A percentile compares a stretch with the other conserved stretches of the same genome.
Conservation (phyloP, 2,329 filamentous ascomycete species). For the Cercospora sp. region DNA sequence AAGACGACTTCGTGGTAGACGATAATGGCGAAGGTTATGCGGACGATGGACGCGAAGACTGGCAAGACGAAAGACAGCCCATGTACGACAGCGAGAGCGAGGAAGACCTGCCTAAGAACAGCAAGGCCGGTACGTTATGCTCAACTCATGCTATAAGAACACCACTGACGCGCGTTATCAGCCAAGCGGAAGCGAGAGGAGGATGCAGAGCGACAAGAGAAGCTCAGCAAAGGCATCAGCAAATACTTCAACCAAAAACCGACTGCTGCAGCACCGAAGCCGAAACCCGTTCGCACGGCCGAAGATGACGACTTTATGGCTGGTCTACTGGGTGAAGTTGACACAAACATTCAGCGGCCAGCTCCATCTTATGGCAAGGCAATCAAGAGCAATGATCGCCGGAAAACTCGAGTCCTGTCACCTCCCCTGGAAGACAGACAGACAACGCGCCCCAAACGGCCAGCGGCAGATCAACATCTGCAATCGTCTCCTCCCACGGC, state of each 20-base stretch:
- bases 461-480: slow-evolving; percentile 23
- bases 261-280: slow-evolving; percentile 63
- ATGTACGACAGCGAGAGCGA: slow-evolving; percentile 75
- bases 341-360: slow-evolving; percentile 68
- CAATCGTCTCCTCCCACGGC: slow-evolving; percentile 23
- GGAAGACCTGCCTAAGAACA: slow-evolving; percentile 59
- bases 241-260: slow-evolving; percentile 88
- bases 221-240: slow-evolving; percentile 86
- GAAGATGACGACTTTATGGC: slow-evolving; percentile 88
- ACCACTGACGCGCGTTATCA: slow-evolving; percentile 40
- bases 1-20: slow-evolving; percentile 98
- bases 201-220: slow-evolving; percentile 79
- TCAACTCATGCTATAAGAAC: background rate
- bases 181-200: slow-evolving; percentile 87
- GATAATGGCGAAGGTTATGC: slow-evolving; percentile 97
- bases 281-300: slow-evolving; percentile 62
- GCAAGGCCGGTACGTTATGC: slow-evolving; percentile 56
- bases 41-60: slow-evolving; percentile 93
- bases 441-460: slow-evolving; percentile 12
- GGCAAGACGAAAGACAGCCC: slow-evolving; percentile 69
- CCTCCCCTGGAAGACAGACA: slow-evolving; percentile 62
- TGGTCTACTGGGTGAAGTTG: slow-evolving; percentile 81
- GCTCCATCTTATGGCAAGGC: slow-evolving; percentile 58
- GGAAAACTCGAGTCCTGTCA: slow-evolving; percentile 77
- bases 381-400: slow-evolving; percentile 72